Evolutionary conservation across 495 filamentous ascomycete genomes (phyloP).

Genomic region (Daldinia vernicosa): DNA sequence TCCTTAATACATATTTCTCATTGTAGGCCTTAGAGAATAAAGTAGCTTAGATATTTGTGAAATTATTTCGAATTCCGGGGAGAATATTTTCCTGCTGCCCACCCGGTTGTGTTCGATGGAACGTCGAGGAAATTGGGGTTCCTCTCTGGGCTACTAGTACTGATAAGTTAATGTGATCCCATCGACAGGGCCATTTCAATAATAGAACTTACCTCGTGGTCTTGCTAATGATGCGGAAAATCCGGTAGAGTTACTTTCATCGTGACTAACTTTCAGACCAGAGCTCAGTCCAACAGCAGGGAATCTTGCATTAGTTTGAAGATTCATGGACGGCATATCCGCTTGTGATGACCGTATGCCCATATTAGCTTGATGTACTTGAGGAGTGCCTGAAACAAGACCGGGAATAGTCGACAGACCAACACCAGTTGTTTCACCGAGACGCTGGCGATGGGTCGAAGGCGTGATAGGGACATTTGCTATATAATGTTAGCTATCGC

Average conservation of each 20-base stretch:
- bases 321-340: conserved; percentile 13
- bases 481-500: conserved; percentile 14
- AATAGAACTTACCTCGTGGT: conserved; percentile 33
- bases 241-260: conserved; percentile 16
- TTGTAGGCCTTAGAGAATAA: neutral
- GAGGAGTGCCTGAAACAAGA: conserved; percentile 41
- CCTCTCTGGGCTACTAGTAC: conserved; percentile 26
- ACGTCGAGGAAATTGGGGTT: conserved; percentile 26
- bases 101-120: conserved; percentile 14
- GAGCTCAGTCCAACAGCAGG: conserved; percentile 43
- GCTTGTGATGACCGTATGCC: conserved; percentile 16
- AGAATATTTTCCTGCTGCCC: conserved; percentile 26
- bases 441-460: conserved; percentile 47
- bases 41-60: conserved; percentile 19
- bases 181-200: neutral
- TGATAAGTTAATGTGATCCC: neutral
- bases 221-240: conserved; percentile 21
- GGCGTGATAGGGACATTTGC: conserved; percentile 43
- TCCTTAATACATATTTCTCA: neutral
- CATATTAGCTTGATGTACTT: conserved; percentile 19
- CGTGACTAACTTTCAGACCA: conserved; percentile 39
- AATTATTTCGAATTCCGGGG: conserved; percentile 25
- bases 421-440: conserved; percentile 33
- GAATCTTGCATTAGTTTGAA: conserved; percentile 19
- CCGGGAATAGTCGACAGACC: conserved; percentile 45